Percentiles rank a stretch among this genome's conserved stretches.
phyloP scores from a whole-genome alignment of 2,329 filamentous ascomycete genomes.

The Trichoderma sp. region DNA sequence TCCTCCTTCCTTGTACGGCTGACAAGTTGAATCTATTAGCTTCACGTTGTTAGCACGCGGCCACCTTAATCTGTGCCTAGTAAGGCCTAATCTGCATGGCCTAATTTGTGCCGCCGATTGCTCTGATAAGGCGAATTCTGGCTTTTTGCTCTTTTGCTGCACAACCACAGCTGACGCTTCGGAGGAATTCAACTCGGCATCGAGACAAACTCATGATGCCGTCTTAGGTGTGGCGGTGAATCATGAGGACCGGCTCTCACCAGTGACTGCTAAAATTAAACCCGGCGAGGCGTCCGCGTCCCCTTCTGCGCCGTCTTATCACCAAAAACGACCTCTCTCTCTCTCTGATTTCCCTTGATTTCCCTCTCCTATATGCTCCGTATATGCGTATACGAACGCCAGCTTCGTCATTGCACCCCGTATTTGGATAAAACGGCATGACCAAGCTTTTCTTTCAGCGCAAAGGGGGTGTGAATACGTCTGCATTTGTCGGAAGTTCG shows the following conservation, averaged over 20 bases:
- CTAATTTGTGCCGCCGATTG: background rate
- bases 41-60: background rate
- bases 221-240: background rate
- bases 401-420: constrained; percentile 4
- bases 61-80: constrained; percentile 6
- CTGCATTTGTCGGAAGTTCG: constrained; percentile 7
- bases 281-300: background rate
- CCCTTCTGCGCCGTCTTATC: background rate
- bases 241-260: background rate
- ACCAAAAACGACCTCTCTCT: background rate
- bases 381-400: background rate
- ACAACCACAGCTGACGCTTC: background rate
- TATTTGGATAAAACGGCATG: constrained; percentile 7
- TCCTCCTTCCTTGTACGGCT: constrained; percentile 17
- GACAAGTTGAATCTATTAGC: background rate
- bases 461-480: background rate
- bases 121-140: background rate
- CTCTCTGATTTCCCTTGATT: background rate
- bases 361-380: background rate
- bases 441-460: background rate
- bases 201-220: background rate
- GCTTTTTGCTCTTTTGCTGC: background rate
- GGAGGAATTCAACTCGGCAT: background rate
- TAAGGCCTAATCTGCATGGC: background rate
- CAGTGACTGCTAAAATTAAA: background rate